Evolutionary conservation across 164 flowering plant genomes (phyloP).

Genomic region (Akebia trifoliata): DNA sequence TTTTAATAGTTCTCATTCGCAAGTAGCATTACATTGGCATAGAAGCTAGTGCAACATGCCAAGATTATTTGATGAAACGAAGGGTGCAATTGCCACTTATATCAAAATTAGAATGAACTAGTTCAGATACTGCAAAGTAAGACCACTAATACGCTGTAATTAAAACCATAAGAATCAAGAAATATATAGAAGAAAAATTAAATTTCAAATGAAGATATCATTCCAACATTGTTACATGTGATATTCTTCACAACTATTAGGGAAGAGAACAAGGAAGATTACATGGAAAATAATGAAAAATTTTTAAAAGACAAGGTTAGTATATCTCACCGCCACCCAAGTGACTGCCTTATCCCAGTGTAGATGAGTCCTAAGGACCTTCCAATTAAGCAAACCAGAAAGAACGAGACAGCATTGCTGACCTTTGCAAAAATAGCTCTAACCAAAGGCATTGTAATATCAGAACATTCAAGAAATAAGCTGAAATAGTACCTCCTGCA

Average conservation of each 20-base stretch:
- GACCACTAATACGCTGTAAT: background rate
- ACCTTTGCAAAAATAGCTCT: conserved; percentile 50
- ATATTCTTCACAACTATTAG: conserved; percentile 1
- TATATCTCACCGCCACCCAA: conserved; percentile 65
- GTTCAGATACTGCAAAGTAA: too few relatives aligned
- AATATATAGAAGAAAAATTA: conserved; percentile 4
- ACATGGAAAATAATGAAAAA: background rate
- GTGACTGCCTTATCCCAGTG: conserved; percentile 88
- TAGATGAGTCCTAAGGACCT: conserved; percentile 88
- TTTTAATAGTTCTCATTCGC: too few relatives aligned
- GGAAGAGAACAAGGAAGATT: background rate
- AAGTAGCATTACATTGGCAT: too few relatives aligned
- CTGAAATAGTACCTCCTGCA: conserved; percentile 98
- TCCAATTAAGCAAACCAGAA: conserved; percentile 84
- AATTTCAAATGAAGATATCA: conserved; percentile 5
- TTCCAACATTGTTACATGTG: background rate
- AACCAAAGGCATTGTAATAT: conserved; percentile 71
- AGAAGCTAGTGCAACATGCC: too few relatives aligned
- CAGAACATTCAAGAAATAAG: conserved; percentile 78
- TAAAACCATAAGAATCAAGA: background rate
- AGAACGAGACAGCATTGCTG: conserved; percentile 80
- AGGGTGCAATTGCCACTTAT: too few relatives aligned
- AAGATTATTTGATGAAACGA: too few relatives aligned
- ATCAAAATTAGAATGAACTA: too few relatives aligned
- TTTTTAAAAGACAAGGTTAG: background rate